These are phyloP conservation scores for Curvularia sp. DNA, from an alignment of 2,329 filamentous ascomycete species.

Conservation along the genomic window DNA sequence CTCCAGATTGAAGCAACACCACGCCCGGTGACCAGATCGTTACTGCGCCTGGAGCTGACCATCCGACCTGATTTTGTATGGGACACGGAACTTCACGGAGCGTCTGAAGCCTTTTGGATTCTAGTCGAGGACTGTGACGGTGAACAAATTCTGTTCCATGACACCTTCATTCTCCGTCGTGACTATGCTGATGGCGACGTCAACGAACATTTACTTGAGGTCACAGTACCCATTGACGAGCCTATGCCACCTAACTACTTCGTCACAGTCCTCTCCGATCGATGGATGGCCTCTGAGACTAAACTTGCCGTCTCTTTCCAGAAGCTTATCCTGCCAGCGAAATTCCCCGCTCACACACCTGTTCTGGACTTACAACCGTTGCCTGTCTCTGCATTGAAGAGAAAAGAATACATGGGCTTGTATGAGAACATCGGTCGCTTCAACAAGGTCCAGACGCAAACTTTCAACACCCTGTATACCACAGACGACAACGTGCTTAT, in stretches of 20 bases:
- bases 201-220: slow-evolving; percentile 94
- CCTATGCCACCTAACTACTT: slow-evolving; percentile 99
- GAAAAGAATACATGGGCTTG: slow-evolving; percentile 78
- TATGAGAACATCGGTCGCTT: slow-evolving; percentile 88
- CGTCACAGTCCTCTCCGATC: slow-evolving; percentile 89
- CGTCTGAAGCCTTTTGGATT: slow-evolving; percentile 94
- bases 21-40: slow-evolving; percentile 91
- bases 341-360: slow-evolving; percentile 93
- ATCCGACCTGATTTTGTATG: slow-evolving; percentile 95
- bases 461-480: slow-evolving; percentile 90
- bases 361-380: slow-evolving; percentile 90
- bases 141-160: slow-evolving; percentile 93
- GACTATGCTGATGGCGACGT: slow-evolving; percentile 85
- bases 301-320: slow-evolving; percentile 93
- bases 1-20: slow-evolving; percentile 92
- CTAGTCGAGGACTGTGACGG: slow-evolving; percentile 97
- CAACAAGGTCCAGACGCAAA: slow-evolving; percentile 97
- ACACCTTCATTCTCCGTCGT: slow-evolving; percentile 89
- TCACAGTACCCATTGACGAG: slow-evolving; percentile 94
- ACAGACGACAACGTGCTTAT: slow-evolving; percentile 94
- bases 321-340: slow-evolving; percentile 91
- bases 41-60: slow-evolving; percentile 87
- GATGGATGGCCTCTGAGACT: slow-evolving; percentile 98
- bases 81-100: slow-evolving; percentile 88
- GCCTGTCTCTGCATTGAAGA: slow-evolving; percentile 86